phyloP scores from a whole-genome alignment of 139 green algal genomes.

The Chlamydomonas sp. region DNA sequence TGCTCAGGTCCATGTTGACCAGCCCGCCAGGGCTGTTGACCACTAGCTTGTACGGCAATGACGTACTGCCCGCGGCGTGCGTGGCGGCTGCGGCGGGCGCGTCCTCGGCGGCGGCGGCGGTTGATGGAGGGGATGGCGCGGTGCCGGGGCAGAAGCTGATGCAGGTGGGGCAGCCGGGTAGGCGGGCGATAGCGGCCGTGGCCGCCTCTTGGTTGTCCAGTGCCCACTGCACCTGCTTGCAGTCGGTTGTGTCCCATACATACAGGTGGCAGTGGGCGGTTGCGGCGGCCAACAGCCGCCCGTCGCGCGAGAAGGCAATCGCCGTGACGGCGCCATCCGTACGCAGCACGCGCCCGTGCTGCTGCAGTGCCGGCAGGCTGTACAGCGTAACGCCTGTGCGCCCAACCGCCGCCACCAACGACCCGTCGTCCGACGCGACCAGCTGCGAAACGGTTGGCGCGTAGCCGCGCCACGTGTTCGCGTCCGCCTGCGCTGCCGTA shows the following conservation, averaged over 20 bases:
- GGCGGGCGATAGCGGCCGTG: conserved; percentile 33
- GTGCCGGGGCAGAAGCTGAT: conserved; percentile 26
- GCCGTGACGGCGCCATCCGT: conserved; percentile 46
- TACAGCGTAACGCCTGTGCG: conserved; percentile 65
- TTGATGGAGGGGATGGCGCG: not conserved
- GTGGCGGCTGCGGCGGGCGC: not conserved
- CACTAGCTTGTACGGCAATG: conserved; percentile 12
- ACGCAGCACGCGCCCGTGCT: conserved; percentile 12
- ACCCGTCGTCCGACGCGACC: conserved; percentile 71
- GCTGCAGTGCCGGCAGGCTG: conserved; percentile 19
- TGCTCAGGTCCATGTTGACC: conserved; percentile 38
- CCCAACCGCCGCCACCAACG: conserved; percentile 66
- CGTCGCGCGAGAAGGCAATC: conserved; percentile 62
- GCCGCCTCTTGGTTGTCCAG: conserved; percentile 29
- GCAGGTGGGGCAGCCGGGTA: conserved; percentile 38
- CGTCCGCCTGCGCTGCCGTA: not conserved
- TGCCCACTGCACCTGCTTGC: conserved; percentile 17
- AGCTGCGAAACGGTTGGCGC: conserved; percentile 58
- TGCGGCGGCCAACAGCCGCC: conserved; percentile 39
- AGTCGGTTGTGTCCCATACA: conserved; percentile 38
- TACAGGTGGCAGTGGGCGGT: conserved; percentile 30
- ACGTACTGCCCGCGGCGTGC: not conserved
- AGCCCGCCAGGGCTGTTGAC: conserved; percentile 43
- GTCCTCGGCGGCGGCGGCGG: not conserved
- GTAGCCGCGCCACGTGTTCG: conserved; percentile 34